phyloP scores from a whole-genome alignment of 2,329 filamentous ascomycete species.

The Atkinsonella texensis region DNA sequence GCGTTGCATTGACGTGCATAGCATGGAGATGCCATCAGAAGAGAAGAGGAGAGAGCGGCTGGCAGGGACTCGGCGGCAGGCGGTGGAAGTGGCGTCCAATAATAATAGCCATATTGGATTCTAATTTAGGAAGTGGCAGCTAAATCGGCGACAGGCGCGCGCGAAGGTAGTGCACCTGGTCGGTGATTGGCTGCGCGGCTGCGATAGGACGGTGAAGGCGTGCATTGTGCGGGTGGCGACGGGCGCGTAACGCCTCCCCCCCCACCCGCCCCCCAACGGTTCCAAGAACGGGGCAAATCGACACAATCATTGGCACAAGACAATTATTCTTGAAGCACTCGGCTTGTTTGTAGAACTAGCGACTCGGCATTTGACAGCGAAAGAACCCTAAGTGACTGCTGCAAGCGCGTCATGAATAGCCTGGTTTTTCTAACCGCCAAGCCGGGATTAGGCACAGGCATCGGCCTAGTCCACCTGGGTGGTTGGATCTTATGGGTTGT shows the following conservation, averaged over 20 bases:
- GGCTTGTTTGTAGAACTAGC: neutral
- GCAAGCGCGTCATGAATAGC: too few species aligned
- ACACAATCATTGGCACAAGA: neutral
- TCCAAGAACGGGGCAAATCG: neutral
- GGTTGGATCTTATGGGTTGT: too few species aligned
- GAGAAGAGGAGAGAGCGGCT: neutral
- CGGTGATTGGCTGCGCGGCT: conserved; percentile 14
- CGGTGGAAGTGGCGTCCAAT: conserved; percentile 19
- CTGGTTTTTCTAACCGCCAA: too few species aligned
- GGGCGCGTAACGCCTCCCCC: conserved; percentile 16
- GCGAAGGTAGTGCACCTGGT: conserved; percentile 19
- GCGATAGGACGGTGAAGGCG: conserved; percentile 11
- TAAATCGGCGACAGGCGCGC: conserved; percentile 24
- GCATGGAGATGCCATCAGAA: neutral
- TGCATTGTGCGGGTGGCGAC: neutral
- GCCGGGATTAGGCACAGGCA: too few species aligned
- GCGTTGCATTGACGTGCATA: conserved; percentile 1
- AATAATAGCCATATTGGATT: conserved; percentile 10
- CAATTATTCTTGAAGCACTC: neutral
- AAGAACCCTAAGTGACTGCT: neutral
- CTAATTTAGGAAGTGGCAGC: conserved; percentile 23
- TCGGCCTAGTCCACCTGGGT: too few species aligned
- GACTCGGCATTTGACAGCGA: neutral
- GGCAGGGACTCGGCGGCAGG: neutral
- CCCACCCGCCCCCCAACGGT: conserved; percentile 10